phyloP scores from a whole-genome alignment of 768 basidiomycete genomes.

The Phaeolepiota aurea region DNA sequence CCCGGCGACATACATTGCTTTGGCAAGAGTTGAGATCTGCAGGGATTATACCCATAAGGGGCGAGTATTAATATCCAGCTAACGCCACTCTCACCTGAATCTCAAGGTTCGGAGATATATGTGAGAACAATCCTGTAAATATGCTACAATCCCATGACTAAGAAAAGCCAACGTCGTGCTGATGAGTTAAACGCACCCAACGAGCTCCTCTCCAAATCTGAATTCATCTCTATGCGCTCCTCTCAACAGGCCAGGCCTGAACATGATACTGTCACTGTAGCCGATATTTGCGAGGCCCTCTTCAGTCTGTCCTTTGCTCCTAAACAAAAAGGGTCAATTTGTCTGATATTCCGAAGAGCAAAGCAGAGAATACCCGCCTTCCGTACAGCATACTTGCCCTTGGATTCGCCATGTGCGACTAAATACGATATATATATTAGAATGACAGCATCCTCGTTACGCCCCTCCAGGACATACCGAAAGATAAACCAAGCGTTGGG shows the following conservation, averaged over 20 bases:
- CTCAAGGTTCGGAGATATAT: constrained; percentile 25
- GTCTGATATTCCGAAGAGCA: too few relatives aligned
- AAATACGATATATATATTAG: background rate
- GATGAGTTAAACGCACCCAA: constrained; percentile 25
- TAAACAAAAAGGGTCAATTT: constrained; percentile 13
- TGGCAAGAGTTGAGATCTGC: constrained; percentile 46
- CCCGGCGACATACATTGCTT: constrained; percentile 46
- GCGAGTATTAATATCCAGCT: too few relatives aligned
- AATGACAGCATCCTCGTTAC: too few relatives aligned
- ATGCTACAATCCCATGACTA: constrained; percentile 25
- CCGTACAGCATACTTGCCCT: constrained; percentile 44
- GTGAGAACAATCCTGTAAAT: constrained; percentile 26
- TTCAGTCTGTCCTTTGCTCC: constrained; percentile 74
- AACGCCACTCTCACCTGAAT: constrained; percentile 31
- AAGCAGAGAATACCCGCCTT: constrained; percentile 18
- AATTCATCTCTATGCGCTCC: constrained; percentile 35
- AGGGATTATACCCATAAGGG: background rate
- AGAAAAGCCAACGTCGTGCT: background rate
- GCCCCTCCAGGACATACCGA: constrained; percentile 43
- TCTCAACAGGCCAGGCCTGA: constrained; percentile 52
- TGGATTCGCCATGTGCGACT: constrained; percentile 43
- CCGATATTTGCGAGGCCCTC: constrained; percentile 56
- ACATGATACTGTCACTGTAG: constrained; percentile 62
- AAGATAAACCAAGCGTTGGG: constrained; percentile 62
- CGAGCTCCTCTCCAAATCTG: constrained; percentile 30